These are phyloP conservation scores for Aspergillus fumigatiaffinis DNA, from an alignment of 2,329 filamentous ascomycete species.

Conservation along the genomic window DNA sequence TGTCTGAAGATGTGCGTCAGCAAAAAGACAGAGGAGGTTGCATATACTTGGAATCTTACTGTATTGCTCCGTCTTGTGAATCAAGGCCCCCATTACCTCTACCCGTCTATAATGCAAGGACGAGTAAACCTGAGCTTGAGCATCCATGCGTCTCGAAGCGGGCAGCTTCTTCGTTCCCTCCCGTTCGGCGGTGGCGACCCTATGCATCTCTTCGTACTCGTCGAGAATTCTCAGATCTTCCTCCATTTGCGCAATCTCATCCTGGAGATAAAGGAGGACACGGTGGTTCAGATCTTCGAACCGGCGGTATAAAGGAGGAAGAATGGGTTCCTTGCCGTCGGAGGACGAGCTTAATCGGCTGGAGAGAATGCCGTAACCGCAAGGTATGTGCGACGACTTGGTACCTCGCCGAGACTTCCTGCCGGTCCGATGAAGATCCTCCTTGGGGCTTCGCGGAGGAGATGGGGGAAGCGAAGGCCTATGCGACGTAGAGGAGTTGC, in stretches of 20 bases:
- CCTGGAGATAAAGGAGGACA: conserved; percentile 75
- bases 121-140: conserved; percentile 48
- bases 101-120: conserved; percentile 53
- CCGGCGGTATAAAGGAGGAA: conserved; percentile 69
- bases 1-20: conserved; percentile 26
- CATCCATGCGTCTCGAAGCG: conserved; percentile 40
- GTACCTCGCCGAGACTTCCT: conserved; percentile 20
- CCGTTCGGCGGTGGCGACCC: conserved; percentile 27
- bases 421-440: conserved; percentile 19
- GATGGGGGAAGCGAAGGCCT: conserved; percentile 28
- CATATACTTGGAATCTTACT: conserved; percentile 40
- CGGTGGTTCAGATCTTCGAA: conserved; percentile 82
- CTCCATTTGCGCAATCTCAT: conserved; percentile 77
- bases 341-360: conserved; percentile 28
- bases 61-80: conserved; percentile 59
- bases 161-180: conserved; percentile 30
- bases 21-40: neutral
- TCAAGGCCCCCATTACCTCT: conserved; percentile 52
- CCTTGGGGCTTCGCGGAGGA: conserved; percentile 31
- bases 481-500: conserved; percentile 16
- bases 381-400: conserved; percentile 19
- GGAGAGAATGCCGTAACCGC: conserved; percentile 35
- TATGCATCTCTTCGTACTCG: conserved; percentile 46
- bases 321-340: conserved; percentile 22
- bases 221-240: conserved; percentile 71